Base-by-base conservation (phyloP, 2,329 filamentous ascomycete genomes). In the Fusarium coffeatum region DNA sequence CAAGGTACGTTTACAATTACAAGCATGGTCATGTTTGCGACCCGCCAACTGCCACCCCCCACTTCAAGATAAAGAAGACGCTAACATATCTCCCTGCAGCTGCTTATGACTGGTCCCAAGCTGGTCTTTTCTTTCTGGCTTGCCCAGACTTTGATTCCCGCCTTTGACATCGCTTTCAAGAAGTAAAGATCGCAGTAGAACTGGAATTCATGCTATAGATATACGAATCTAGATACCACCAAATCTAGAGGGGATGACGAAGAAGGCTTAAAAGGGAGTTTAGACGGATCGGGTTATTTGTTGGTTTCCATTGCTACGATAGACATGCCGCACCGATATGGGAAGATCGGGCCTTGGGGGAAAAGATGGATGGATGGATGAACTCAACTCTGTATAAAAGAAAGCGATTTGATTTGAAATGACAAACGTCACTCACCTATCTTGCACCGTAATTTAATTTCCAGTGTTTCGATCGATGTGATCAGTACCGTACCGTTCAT, bases 61-160 rank as follows among this genome's bases (percentile, higher is more conserved):
- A 72, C 68, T 53, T 34, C 32, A 37, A 37, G 53, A 63, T 41
- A 20, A 46, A 46, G 30, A 51, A 49, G 49, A 57, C 55, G 41
- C 59, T 67, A 72, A 70, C 49, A 65, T 74, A 41, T 43, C 59
- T 45, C 20, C 32, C 27, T 63, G 41, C 61, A 90, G 91, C 89
- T 99, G 71, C 88, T 99, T 77, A 99, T 99, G 96, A 99, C 96
- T 18, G 97, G 96, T 25, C 96, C 96, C 69, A 99, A 99, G 88
- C 88, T 99, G 66, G 96, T 98, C 69, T 99, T 99, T 86, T 98
- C 94, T 66, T 99, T 99, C 90, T 99, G 96, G 96, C 89, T 99
- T 78, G 96, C 96, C 61, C 96, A 99, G 86, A 98, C 96, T 30
- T 86, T 99, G 76, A 99, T 99, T 78, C 96, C 96, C 54, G 92